Conservation (phyloP, 805 yeast genomes). For the Teunomyces pallodes region DNA sequence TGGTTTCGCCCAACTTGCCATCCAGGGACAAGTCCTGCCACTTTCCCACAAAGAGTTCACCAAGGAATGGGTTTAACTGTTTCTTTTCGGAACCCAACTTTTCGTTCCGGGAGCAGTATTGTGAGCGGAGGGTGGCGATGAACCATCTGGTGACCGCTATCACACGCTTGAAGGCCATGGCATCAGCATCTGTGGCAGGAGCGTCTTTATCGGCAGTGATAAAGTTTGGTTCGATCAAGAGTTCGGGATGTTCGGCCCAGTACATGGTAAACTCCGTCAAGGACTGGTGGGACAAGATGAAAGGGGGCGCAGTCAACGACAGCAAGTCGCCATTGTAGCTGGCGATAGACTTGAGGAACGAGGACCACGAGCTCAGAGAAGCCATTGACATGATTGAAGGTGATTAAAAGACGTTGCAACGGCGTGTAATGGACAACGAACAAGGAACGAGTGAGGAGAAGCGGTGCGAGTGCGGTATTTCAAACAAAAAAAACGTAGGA, state of each 20-base stretch:
- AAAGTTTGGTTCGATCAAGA: constrained; percentile 69
- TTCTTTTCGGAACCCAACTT: constrained; percentile 94
- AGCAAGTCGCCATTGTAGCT: constrained; percentile 92
- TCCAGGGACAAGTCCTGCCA: constrained; percentile 59
- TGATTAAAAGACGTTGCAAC: neutral
- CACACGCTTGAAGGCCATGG: constrained; percentile 61
- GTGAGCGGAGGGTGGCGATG: constrained; percentile 85
- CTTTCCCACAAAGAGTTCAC: constrained; percentile 89
- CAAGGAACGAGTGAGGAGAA: neutral
- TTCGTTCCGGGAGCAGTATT: constrained; percentile 90
- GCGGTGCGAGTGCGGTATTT: no score
- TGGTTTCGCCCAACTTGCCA: constrained; percentile 66
- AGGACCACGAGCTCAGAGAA: constrained; percentile 66
- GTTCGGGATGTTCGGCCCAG: constrained; percentile 92
- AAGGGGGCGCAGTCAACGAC: constrained; percentile 95
- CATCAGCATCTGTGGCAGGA: constrained; percentile 30
- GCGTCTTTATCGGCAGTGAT: constrained; percentile 42
- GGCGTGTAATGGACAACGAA: neutral
- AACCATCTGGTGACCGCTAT: constrained; percentile 88
- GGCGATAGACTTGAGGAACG: constrained; percentile 86
- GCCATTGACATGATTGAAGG: constrained; percentile 2
- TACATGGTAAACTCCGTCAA: constrained; percentile 89
- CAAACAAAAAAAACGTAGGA: no score
- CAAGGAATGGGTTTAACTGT: constrained; percentile 94
- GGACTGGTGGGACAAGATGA: constrained; percentile 87